Base-by-base conservation (phyloP, 441 rosid species). In the Oxalis stricta region DNA sequence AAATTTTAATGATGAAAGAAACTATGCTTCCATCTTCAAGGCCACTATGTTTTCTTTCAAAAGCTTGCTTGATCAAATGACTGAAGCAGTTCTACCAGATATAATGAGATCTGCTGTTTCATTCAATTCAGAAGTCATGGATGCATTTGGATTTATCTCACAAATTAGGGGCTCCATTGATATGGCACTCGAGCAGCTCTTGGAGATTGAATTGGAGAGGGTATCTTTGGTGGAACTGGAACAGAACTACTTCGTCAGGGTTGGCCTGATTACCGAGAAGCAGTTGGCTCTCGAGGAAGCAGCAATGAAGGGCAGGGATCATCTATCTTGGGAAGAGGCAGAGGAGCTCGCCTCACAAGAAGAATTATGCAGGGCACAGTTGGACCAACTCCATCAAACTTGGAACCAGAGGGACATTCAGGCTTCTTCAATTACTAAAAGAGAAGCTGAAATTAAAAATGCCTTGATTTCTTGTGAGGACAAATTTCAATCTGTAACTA, bases 261-360 rank as follows among this genome's bases (percentile, higher is more conserved):
- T 81, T 68, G 82, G 91, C 54, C 78, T 60, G 59, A 91, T 91
- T 51, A 83, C 96, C 30, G 93, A 91, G 73, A 72, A 72, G 68
- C 82, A 79, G 66, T 68, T 81, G 73, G 89, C 84, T 59, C 93
- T 91, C 34, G 86, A 91, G 67, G 91, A 79, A 79, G 93, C 91
- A 55, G 73, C 99, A 29, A 33, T 75, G 56, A 81, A 79, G 74
- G 77, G 94, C 43, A 73, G 96, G 73, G 96, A 91, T 71, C 79
- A 83, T 70, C 82, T 83, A 34, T 91, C 96, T 16, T 91, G 99
- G 96, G 99, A 91, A 72, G 99, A 91, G 67, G 99, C 96, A 41
- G 99, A 91, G 70, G 96, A 91, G 73, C 83, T 91, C 48, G 87
- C 87, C 55, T 79, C 98, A 44, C 98, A 91, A 63, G 98, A 86